Base-by-base conservation (phyloP, 202 grass and related monocot genomes). In the Eragrostis tef region DNA sequence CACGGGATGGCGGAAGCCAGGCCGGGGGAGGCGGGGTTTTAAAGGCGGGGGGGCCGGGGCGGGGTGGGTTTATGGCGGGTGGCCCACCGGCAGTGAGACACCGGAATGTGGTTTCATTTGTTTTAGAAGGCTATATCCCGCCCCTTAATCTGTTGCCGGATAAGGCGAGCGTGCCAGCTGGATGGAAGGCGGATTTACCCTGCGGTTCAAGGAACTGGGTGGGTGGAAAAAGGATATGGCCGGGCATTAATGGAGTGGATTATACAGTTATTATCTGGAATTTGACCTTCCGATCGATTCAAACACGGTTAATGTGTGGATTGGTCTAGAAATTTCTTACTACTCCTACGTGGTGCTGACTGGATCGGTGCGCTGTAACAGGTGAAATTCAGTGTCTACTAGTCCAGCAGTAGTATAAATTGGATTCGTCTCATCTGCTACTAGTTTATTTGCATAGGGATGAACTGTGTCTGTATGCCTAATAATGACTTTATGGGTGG, bases 61-160 rank as follows among this genome's bases (percentile, higher is more conserved):
- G 20, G 7, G 75, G 24, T 74, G 64, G 41, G 82, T 77, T 88
- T 64, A 81, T 24, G 12, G 41, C 47, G 57, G 27, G 26, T 77
- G 82, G 65, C 77, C 87, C 82, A 85, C 82, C n/a, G 15, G 56
- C 87, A 89, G 87, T 0, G 64, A 70, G 39, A 81, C 71, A 2
- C 12, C 0, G 12, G 3, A 3, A 0, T 0, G 9, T 7, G 59
- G 83, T 41, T 87, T 52, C 45, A 73, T 87, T 67, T 34, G 74
- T 71, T 82, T 54, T 16, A 14, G 39, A 63, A 63, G 36, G 73
- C 15, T 64, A 70, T 64, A 61, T 27, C 58, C 72, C 24, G 24
- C 5, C 47, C 45, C 1, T 24, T 71, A 46, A 71, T 75, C 67
- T 49, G 77, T 57, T 77, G 34, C 76, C 46, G 27, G 70, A 70